Evolutionary conservation across 2,329 filamentous ascomycete species (phyloP).

Genomic region (Rhinocladiella mackenziei): DNA sequence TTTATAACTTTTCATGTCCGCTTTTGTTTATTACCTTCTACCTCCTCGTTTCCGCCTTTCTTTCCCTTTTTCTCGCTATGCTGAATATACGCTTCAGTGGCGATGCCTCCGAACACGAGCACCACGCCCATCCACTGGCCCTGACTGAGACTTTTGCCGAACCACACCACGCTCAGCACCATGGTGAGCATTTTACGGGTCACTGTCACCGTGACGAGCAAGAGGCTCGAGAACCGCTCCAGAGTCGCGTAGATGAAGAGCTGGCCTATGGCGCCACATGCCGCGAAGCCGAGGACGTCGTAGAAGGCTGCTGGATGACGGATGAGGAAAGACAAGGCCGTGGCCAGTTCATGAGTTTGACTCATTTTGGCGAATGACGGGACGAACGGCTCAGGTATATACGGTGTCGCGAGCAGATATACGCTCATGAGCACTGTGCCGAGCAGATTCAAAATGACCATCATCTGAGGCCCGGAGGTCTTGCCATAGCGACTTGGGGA

Average conservation of each 20-base stretch:
- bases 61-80: slow-evolving; percentile 79
- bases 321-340: slow-evolving; percentile 76
- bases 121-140: slow-evolving; percentile 94
- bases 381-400: slow-evolving; percentile 67
- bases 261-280: slow-evolving; percentile 87
- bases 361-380: slow-evolving; percentile 56
- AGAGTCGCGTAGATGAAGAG: slow-evolving; percentile 98
- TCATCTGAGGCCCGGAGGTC: slow-evolving; percentile 95
- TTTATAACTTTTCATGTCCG: too few relatives aligned
- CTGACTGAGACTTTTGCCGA: slow-evolving; percentile 77
- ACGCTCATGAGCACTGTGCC: slow-evolving; percentile 69
- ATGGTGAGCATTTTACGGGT: slow-evolving; percentile 99
- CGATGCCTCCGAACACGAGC: slow-evolving; percentile 92
- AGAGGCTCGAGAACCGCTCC: slow-evolving; percentile 81
- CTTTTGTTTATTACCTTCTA: slow-evolving; percentile 2
- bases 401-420: slow-evolving; percentile 76
- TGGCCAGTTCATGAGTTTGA: slow-evolving; percentile 68
- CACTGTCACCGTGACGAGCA: slow-evolving; percentile 93
- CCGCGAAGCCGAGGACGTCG: slow-evolving; percentile 84
- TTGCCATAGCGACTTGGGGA: slow-evolving; percentile 61
- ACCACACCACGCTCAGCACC: slow-evolving; percentile 92
- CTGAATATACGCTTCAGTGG: slow-evolving; percentile 79
- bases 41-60: slow-evolving; percentile 47
- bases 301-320: slow-evolving; percentile 76
- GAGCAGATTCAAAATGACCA: slow-evolving; percentile 95